Conservation (phyloP, 805 yeast species). For the Pichia phayaonensis region DNA sequence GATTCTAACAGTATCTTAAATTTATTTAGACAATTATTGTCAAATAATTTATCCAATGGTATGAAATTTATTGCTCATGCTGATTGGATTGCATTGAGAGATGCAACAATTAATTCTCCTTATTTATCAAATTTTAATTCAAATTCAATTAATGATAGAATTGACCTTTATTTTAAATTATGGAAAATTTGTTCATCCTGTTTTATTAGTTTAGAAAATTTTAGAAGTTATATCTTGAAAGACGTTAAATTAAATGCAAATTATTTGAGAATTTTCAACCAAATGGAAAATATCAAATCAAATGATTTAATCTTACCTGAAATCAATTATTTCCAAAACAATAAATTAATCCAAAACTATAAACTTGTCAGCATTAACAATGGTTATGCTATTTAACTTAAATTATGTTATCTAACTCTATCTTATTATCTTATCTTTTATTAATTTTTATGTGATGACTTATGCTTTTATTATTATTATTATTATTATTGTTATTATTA, state of each 20-base stretch:
- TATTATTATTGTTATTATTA: too few relatives aligned
- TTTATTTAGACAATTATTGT: conserved; percentile 25
- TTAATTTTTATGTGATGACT: too few relatives aligned
- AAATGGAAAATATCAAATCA: conserved; percentile 30
- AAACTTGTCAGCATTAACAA: background rate
- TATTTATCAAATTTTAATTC: conserved; percentile 24
- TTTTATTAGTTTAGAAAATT: conserved; percentile 40
- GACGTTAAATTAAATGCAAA: conserved; percentile 38
- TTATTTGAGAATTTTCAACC: conserved; percentile 31
- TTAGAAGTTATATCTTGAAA: conserved; percentile 37
- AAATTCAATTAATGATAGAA: conserved; percentile 35
- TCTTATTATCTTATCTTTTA: too few relatives aligned
- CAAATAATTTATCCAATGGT: conserved; percentile 43
- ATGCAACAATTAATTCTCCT: conserved; percentile 53
- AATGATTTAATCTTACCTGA: conserved; percentile 35
- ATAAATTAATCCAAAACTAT: conserved; percentile 24
- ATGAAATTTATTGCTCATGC: conserved; percentile 67
- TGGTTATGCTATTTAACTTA: background rate
- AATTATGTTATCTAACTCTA: background rate
- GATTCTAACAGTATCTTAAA: conserved; percentile 45
- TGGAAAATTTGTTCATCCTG: conserved; percentile 43
- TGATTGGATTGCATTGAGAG: conserved; percentile 79
- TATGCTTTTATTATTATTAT: background rate
- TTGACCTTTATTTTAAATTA: conserved; percentile 45
- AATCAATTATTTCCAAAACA: conserved; percentile 28